Evolutionary conservation across 768 basidiomycete genomes (phyloP).

Genomic region (Lactarius indigo): DNA sequence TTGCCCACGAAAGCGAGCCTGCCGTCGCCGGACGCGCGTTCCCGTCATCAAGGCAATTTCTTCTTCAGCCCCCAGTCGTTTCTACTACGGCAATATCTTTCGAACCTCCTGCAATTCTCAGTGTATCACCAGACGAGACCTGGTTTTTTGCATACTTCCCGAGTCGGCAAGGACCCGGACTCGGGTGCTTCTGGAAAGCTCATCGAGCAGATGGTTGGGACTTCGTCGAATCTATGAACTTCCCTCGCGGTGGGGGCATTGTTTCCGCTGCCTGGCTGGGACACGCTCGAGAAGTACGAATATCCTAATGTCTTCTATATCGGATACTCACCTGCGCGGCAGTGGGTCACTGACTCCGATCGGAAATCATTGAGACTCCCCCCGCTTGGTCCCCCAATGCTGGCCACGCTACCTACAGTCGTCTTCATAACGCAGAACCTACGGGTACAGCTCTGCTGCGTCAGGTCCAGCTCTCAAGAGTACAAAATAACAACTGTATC

Average conservation of each 20-base stretch:
- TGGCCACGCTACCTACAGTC: constrained; percentile 18
- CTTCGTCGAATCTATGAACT: constrained; percentile 53
- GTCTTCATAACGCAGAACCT: constrained; percentile 22
- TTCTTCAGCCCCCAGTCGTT: constrained; percentile 51
- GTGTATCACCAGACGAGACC: constrained; percentile 52
- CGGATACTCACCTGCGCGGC: not conserved
- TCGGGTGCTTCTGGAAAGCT: constrained; percentile 66
- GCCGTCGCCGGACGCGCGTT: constrained; percentile 60
- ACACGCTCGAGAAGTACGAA: constrained; percentile 53
- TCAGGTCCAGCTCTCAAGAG: not conserved
- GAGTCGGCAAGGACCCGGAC: constrained; percentile 50
- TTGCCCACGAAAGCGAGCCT: constrained; percentile 61
- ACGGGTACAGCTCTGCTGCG: constrained; percentile 16
- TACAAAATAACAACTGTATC: constrained; percentile 10
- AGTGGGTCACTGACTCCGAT: constrained; percentile 19
- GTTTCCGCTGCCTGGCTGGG: constrained; percentile 64
- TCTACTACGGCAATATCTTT: constrained; percentile 46
- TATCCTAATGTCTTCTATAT: not conserved
- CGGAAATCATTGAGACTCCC: constrained; percentile 21
- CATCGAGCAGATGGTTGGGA: constrained; percentile 59
- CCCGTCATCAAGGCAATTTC: constrained; percentile 64
- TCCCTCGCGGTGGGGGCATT: constrained; percentile 50
- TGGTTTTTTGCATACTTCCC: constrained; percentile 79
- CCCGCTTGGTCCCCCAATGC: constrained; percentile 22
- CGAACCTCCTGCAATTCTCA: constrained; percentile 59